Percentiles rank a stretch among this genome's conserved stretches.
Conservation (phyloP, 2,329 filamentous ascomycete genomes). For the Talaromyces sp. region DNA sequence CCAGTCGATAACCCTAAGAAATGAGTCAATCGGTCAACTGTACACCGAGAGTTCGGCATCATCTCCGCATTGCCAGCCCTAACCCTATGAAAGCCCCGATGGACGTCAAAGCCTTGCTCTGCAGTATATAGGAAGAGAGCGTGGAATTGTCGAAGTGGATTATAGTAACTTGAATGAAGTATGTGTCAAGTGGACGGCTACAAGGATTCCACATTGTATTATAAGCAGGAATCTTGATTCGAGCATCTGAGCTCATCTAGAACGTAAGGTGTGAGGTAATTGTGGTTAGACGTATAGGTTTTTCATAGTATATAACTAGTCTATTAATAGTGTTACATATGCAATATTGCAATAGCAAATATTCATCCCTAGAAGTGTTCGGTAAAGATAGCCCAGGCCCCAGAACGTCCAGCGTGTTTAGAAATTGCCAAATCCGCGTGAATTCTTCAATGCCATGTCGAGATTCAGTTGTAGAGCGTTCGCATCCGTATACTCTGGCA, state of each 20-base stretch:
- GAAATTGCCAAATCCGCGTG: slow-evolving; percentile 81
- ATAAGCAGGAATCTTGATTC: neutral
- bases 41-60: slow-evolving; percentile 11
- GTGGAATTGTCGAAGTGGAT: no score
- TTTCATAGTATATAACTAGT: neutral
- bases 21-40: slow-evolving; percentile 7
- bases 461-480: slow-evolving; percentile 69
- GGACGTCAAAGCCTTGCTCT: no score
- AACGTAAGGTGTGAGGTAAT: no score
- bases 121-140: no score
- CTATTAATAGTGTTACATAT: neutral
- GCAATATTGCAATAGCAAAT: neutral
- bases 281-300: neutral
- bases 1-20: neutral
- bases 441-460: slow-evolving; percentile 79
- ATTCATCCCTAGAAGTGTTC: neutral
- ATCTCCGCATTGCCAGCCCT: neutral
- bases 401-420: slow-evolving; percentile 29
- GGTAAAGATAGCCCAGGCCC: neutral
- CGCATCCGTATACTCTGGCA: slow-evolving; percentile 73
- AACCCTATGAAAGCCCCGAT: no score
- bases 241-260: no score
- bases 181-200: no score
- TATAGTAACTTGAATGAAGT: no score
- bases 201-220: no score